Evolutionary conservation across 2,329 filamentous ascomycete genomes (phyloP), one percentile per base, ranked within the genome.

Genomic region (Ascochyta koolunga): DNA sequence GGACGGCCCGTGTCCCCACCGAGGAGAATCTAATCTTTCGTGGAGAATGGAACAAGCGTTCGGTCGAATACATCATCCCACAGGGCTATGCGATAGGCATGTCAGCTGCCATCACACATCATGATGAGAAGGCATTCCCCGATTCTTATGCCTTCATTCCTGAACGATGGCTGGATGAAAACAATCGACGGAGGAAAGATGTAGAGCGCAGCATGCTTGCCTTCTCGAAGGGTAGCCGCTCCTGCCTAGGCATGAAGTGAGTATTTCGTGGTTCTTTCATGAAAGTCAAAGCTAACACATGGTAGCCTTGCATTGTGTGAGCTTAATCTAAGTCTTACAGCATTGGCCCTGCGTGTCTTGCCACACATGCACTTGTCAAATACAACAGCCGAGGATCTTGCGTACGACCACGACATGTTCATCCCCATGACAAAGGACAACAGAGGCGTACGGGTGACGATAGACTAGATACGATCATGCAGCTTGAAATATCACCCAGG

Each of bases 171-270:
- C 42, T 72, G 15, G 61, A 69, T 18, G 64, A 62, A 44, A 58
- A 61, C n/a, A 65, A 67, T 8, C 42, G 61, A 18, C 56, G 64
- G 25, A 60, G 55, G 6, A 69, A 64, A 33, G 58, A 62, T 3
- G 38, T 73, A 5, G 70, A 72, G 45, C 59, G 58, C 1, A 65
- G 64, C 32, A 59, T 73, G 54, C 51, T 73, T 22, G 54, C 65
- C 0, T 74, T 73, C 32, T 67, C 62, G 2, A 73, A 70, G 32
- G 71, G 71, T 1, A 70, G 61, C 33, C 54, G 71, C 5, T 55
- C 60, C 19, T 74, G 71, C 31, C 50, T 74, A 27, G 71, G 71
- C 11, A 67, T 72, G 56, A 71, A 73, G 66, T 72, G 56, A 65
- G 69, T 68, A 4, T 10, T 16, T 13, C 22, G 5, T 10, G n/a